Evolutionary conservation across 164 flowering plant species (phyloP).

Genomic region (Berberis thunbergii): DNA sequence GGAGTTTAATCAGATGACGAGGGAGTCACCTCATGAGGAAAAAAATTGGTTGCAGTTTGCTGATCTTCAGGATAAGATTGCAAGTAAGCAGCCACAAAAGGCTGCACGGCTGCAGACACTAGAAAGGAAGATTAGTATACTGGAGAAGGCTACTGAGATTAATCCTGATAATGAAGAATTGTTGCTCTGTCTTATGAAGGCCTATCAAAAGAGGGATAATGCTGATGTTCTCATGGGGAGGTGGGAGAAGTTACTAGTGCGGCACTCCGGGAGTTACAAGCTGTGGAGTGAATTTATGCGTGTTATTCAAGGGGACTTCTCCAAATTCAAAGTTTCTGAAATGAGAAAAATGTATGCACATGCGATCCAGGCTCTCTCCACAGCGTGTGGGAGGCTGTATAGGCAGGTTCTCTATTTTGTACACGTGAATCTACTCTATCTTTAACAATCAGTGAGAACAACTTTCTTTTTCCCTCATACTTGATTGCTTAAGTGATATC

Average conservation of each 20-base stretch:
- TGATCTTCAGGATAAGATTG: conserved; percentile 76
- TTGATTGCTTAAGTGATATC: too few relatives aligned
- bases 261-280: conserved; percentile 70
- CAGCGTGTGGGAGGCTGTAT: conserved; percentile 68
- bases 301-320: conserved; percentile 78
- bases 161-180: conserved; percentile 82
- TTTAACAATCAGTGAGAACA: too few relatives aligned
- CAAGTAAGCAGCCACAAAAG: conserved; percentile 70
- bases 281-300: conserved; percentile 84
- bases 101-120: conserved; percentile 90
- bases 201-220: conserved; percentile 68
- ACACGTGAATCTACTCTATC: not conserved
- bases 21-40: conserved; percentile 79
- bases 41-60: conserved; percentile 80
- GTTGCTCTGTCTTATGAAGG: conserved; percentile 61
- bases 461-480: too few relatives aligned
- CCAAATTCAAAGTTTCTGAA: conserved; percentile 80
- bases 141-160: conserved; percentile 82
- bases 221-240: conserved; percentile 54
- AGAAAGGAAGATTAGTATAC: conserved; percentile 87
- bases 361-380: conserved; percentile 80
- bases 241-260: conserved; percentile 75
- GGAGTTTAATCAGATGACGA: conserved; percentile 61
- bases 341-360: conserved; percentile 72
- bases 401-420: conserved; percentile 77